Percentiles rank a stretch among this genome's conserved stretches.
Conservation (phyloP, 1,139 yeast species). For the Hansenula lynferdii region DNA sequence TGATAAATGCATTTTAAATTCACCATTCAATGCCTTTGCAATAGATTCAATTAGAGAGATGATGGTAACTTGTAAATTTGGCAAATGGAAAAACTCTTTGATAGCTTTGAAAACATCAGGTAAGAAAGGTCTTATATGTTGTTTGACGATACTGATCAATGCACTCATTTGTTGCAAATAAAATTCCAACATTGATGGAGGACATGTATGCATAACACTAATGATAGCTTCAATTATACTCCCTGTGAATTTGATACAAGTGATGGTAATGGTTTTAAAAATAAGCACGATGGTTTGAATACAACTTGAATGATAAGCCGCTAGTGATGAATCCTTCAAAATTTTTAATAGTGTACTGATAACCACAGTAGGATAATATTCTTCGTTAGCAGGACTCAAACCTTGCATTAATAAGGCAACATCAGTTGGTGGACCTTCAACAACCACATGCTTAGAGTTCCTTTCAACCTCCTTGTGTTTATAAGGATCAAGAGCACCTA, state of each 20-base stretch:
- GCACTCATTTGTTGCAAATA: slow-evolving; percentile 87
- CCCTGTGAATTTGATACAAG: slow-evolving; percentile 82
- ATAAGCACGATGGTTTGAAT: slow-evolving; percentile 90
- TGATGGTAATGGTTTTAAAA: slow-evolving; percentile 80
- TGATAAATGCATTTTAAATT: slow-evolving; percentile 80
- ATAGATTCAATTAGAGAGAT: slow-evolving; percentile 79
- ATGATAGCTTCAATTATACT: slow-evolving; percentile 90
- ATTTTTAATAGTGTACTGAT: slow-evolving; percentile 80
- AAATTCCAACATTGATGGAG: slow-evolving; percentile 77
- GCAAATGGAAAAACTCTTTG: slow-evolving; percentile 65
- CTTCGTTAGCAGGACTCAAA: slow-evolving; percentile 90
- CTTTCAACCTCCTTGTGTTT: slow-evolving; percentile 91
- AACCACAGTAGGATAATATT: slow-evolving; percentile 94
- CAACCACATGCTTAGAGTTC: slow-evolving; percentile 55
- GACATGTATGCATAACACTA: slow-evolving; percentile 80
- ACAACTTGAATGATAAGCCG: slow-evolving; percentile 84
- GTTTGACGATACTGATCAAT: slow-evolving; percentile 76
- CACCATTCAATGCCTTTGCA: slow-evolving; percentile 85
- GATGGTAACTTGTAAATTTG: slow-evolving; percentile 72
- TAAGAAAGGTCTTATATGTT: slow-evolving; percentile 82
- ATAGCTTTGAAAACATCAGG: slow-evolving; percentile 73
- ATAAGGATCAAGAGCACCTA: slow-evolving; percentile 97
- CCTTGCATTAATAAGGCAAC: slow-evolving; percentile 89
- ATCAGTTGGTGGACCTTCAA: slow-evolving; percentile 86
- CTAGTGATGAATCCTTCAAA: slow-evolving; percentile 77